Base-by-base conservation (phyloP, 306 rosid species). In the Amphicarpaea edgeworthii region DNA sequence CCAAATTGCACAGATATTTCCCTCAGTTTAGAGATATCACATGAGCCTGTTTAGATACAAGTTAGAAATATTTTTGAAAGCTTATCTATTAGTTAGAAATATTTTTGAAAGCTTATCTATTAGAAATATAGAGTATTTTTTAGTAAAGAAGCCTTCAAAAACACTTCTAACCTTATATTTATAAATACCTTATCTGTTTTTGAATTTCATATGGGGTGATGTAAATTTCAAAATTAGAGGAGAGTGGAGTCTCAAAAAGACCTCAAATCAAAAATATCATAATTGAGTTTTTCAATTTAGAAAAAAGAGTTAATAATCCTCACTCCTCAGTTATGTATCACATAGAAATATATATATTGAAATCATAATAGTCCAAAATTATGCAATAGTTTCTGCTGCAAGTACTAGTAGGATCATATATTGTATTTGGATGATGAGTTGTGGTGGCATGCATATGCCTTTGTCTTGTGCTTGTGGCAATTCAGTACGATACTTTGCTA, bases 401-500 rank as follows among this genome's bases (percentile, higher is more conserved):
- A 17, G 17, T 68, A 69, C 26, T 30, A 17, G 17, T 68, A 69
- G 16, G 1, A 12, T 40, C 7, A 12, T 72, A 12, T 72, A 51
- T 55, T 72, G 42, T 20, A 37, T 12, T 37, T 71, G 51, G 53
- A 53, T 7, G 45, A 40, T 40, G 58, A 72, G 1, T 41, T 40
- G 42, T 40, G 68, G 42, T 40, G 68, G 28, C 17, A 72, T 72
- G 45, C 45, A 23, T 54, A 71, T 72, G 26, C 42, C 42, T 23
- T 43, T 72, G 42, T 55, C 49, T 20, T 26, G 42, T 59, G 78
- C 37, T 59, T 30, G 70, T 30, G 45, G 42, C 57, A 72, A 12
- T 49, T 54, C 26, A 23, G 54, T 21, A 40, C 20, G 61, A 17
- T 51, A 11, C 50, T 70, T 53, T 40, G 24, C 54, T 20, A 23